Conservation (phyloP, 2,329 filamentous ascomycete species). For the Pleurostoma richardsiae region DNA sequence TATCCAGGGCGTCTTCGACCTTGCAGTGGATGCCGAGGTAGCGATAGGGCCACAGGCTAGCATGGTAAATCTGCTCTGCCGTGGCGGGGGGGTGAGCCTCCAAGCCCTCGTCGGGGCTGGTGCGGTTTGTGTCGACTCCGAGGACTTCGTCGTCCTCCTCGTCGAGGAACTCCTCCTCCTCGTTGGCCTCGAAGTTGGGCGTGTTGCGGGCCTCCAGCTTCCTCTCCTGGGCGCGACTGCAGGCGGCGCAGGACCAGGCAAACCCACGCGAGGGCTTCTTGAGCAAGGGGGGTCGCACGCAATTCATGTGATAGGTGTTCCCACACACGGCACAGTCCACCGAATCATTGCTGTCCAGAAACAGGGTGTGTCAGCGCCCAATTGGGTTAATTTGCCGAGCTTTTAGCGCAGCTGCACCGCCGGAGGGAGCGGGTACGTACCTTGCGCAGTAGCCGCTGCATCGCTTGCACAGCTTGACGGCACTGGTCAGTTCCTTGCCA, state of each 20-base stretch:
- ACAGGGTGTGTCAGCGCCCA: constrained; percentile 18
- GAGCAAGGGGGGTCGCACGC: constrained; percentile 82
- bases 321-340: constrained; percentile 95
- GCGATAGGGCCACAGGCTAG: constrained; percentile 92
- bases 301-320: constrained; percentile 98
- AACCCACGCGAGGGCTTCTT: constrained; percentile 98
- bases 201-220: constrained; percentile 88
- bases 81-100: constrained; percentile 59
- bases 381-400: constrained; percentile 5
- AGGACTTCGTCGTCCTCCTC: constrained; percentile 70
- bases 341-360: constrained; percentile 68
- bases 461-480: constrained; percentile 92
- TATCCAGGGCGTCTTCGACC: constrained; percentile 91
- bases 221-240: constrained; percentile 90
- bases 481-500: constrained; percentile 91
- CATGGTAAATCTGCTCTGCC: constrained; percentile 84
- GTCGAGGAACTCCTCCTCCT: constrained; percentile 59
- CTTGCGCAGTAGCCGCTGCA: constrained; percentile 88
- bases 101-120: constrained; percentile 59
- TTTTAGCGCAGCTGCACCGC: not conserved
- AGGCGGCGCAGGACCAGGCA: constrained; percentile 95
- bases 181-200: constrained; percentile 61
- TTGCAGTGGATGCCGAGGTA: constrained; percentile 95
- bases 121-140: constrained; percentile 51
- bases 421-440: constrained; percentile 44